Conservation (phyloP, 352 stramenopile species). For the Ophiocytium majus region DNA sequence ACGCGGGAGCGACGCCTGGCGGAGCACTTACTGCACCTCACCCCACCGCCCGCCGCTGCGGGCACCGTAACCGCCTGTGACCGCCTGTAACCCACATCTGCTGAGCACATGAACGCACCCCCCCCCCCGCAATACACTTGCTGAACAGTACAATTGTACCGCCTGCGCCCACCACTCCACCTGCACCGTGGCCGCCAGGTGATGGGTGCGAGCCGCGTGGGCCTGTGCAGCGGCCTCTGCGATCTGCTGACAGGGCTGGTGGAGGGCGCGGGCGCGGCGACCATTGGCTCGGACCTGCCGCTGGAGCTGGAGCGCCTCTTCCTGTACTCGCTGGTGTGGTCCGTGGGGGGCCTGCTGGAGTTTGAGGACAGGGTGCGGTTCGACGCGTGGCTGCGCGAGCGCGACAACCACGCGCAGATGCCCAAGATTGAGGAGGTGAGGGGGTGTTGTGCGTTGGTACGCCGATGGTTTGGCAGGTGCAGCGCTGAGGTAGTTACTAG, state of each 20-base stretch:
- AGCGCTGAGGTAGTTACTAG: too few species aligned
- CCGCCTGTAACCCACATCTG: too few species aligned
- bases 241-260: constrained; percentile 70
- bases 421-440: constrained; percentile 74
- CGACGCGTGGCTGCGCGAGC: constrained; percentile 87
- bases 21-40: too few species aligned
- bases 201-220: constrained; percentile 86
- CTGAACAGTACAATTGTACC: too few species aligned
- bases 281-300: constrained; percentile 51
- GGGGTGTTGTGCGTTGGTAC: not conserved
- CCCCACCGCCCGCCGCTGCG: too few species aligned
- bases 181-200: too few species aligned
- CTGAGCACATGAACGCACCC: too few species aligned
- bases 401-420: constrained; percentile 79
- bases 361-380: constrained; percentile 90
- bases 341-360: constrained; percentile 88
- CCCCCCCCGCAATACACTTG: too few species aligned
- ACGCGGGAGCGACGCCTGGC: too few species aligned
- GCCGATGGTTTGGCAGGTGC: too few species aligned
- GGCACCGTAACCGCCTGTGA: too few species aligned
- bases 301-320: constrained; percentile 86
- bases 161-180: too few species aligned
- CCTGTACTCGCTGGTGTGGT: constrained; percentile 93
- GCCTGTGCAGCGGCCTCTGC: constrained; percentile 78
- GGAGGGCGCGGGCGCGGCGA: constrained; percentile 44